These are phyloP conservation scores for Mucor velutinosus DNA, from an alignment of 371 early-diverging fungal species.

Conservation along the genomic window DNA sequence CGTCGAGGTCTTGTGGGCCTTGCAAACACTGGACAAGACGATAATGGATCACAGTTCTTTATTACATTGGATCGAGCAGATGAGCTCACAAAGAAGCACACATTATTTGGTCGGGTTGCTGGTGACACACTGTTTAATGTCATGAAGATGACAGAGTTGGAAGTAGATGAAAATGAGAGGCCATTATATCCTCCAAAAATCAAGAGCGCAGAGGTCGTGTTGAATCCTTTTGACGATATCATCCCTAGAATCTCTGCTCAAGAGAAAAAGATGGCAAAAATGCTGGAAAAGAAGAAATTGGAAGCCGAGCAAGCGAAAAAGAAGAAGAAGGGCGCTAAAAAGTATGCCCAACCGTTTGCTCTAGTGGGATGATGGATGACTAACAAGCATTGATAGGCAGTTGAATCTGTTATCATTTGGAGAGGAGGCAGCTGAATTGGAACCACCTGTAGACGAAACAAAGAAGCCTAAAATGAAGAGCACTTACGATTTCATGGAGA, in stretches of 20 bases:
- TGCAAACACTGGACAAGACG: slow-evolving; percentile 84
- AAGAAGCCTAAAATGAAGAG: slow-evolving; percentile 55
- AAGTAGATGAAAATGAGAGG: slow-evolving; percentile 77
- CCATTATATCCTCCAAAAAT: slow-evolving; percentile 83
- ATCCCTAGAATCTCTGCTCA: slow-evolving; percentile 74
- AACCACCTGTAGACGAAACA: slow-evolving; percentile 28
- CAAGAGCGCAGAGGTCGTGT: slow-evolving; percentile 65
- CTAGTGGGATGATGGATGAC: not conserved
- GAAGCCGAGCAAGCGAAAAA: slow-evolving; percentile 41
- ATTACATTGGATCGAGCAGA: slow-evolving; percentile 87
- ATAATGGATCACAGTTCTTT: slow-evolving; percentile 92
- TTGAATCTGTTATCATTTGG: slow-evolving; percentile 87
- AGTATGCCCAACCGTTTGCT: slow-evolving; percentile 36
- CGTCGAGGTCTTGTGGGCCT: slow-evolving; percentile 90
- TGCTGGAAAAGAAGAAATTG: slow-evolving; percentile 33
- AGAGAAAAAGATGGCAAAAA: slow-evolving; percentile 49
- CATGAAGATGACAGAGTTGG: slow-evolving; percentile 83
- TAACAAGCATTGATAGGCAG: slow-evolving; percentile 48
- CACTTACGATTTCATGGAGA: slow-evolving; percentile 75
- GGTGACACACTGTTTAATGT: slow-evolving; percentile 93
- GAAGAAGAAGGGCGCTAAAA: slow-evolving; percentile 66
- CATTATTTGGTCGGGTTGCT: slow-evolving; percentile 93
- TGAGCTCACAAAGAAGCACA: slow-evolving; percentile 86
- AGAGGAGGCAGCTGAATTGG: slow-evolving; percentile 72
- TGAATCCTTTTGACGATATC: slow-evolving; percentile 94